Percentiles rank a stretch among this genome's conserved stretches.
Conservation (phyloP, 1,139 yeast genomes). For the Hyphopichia pseudoburtonii region DNA sequence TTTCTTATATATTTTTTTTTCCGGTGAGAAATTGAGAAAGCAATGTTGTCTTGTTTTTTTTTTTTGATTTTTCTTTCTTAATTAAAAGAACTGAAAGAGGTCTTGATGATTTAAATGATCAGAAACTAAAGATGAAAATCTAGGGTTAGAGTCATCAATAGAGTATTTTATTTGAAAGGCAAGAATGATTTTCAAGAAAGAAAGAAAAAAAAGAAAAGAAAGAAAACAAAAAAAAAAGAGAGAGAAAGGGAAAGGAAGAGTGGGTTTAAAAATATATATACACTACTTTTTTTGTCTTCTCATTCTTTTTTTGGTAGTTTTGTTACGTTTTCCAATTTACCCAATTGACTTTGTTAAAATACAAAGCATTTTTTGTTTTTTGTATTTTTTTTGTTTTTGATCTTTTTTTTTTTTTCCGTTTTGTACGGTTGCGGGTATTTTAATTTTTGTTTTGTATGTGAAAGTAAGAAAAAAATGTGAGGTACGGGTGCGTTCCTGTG, state of each 20-base stretch:
- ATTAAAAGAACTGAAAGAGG: not conserved
- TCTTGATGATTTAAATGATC: not conserved
- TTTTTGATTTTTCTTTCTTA: not conserved
- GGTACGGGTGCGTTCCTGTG: no score
- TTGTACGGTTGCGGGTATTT: no score
- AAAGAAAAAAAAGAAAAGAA: not conserved
- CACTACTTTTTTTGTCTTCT: not conserved
- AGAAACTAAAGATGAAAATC: constrained; percentile 1
- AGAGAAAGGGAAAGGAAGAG: not conserved
- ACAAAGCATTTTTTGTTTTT: not conserved
- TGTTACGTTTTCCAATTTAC: no score
- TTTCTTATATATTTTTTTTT: no score
- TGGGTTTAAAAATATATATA: not conserved
- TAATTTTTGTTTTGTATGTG: no score
- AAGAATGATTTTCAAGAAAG: not conserved
- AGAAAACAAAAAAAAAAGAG: no score
- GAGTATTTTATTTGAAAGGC: no score
- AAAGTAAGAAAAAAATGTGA: no score
- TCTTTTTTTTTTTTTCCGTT: no score
- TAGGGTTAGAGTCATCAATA: constrained; percentile 1
- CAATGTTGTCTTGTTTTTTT: not conserved
- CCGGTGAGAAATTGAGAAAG: no score
- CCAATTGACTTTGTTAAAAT: no score
- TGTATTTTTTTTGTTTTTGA: not conserved
- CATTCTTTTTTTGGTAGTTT: not conserved